Evolutionary conservation across 2,329 filamentous ascomycete genomes (phyloP).

Genomic region (Fusarium metavorans): DNA sequence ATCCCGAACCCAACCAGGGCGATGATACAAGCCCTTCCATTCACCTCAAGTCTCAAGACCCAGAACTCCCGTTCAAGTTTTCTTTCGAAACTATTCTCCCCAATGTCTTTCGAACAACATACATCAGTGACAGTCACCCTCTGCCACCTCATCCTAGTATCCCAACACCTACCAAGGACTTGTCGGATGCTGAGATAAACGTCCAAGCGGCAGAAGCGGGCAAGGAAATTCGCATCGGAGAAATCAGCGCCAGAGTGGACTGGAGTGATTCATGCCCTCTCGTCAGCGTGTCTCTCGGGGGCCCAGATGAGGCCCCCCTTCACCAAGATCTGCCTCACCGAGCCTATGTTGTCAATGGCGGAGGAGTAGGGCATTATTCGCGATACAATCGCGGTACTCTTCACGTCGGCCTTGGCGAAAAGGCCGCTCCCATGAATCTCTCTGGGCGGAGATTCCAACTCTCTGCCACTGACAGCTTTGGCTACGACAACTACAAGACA

Average conservation of each 20-base stretch:
- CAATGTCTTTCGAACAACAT: slow-evolving; percentile 76
- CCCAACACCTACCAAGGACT: slow-evolving; percentile 52
- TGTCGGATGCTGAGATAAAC: slow-evolving; percentile 47
- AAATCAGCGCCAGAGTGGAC: slow-evolving; percentile 66
- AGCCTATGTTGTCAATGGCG: slow-evolving; percentile 73
- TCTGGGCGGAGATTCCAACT: slow-evolving; percentile 74
- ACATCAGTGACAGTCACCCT: slow-evolving; percentile 71
- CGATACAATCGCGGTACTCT: slow-evolving; percentile 71
- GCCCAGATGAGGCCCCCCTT: slow-evolving; percentile 62
- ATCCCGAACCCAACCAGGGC: slow-evolving; percentile 44
- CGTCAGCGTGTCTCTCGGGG: slow-evolving; percentile 64
- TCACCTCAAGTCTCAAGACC: slow-evolving; percentile 38
- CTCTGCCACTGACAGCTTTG: slow-evolving; percentile 78
- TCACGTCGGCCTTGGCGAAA: slow-evolving; percentile 79
- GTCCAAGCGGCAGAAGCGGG: slow-evolving; percentile 49
- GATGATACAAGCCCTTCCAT: slow-evolving; percentile 41
- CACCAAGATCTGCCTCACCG: slow-evolving; percentile 73
- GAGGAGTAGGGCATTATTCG: slow-evolving; percentile 74
- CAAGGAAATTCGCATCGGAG: slow-evolving; percentile 59
- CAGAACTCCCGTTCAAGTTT: slow-evolving; percentile 63
- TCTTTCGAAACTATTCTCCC: slow-evolving; percentile 71
- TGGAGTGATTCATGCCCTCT: slow-evolving; percentile 68
- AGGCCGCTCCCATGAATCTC: slow-evolving; percentile 79
- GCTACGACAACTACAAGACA: slow-evolving; percentile 77
- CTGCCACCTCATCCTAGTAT: slow-evolving; percentile 75